Evolutionary conservation across 345 rosid species (phyloP), one percentile per base, ranked within the genome.

Genomic region (Populus ilicifolia): DNA sequence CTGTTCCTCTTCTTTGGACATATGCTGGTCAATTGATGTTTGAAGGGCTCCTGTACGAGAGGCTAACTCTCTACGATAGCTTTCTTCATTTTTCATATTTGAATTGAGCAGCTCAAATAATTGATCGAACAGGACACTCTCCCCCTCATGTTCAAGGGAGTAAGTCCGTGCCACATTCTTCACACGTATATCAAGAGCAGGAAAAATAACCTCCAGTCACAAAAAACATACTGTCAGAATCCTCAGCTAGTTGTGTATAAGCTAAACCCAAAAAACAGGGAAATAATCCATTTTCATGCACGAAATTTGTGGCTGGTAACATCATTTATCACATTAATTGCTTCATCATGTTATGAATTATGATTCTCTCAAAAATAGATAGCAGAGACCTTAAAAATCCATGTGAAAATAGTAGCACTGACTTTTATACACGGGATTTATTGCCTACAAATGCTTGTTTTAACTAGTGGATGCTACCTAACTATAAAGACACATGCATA

Each of bases 1-100:
- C 96, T 94, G 98, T 17, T 85, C 89, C 80, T 94, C 98, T 90
- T 94, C 98, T 87, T 94, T 94, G 69, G 89, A 88, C 98, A 94
- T 89, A 80, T 94, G 98, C 77, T 92, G 97, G 75, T 83, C 88
- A 79, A 94, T 89, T 4, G 94, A 92, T 79, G 95, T 89, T 78
- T 83, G 93, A 78, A 94, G 94, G 52, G 97, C 97, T 79, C 96
- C 87, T 43, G 94, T 91, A 74, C 97, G 77, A 75, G 93, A 86
- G 67, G 95, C 93, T 78, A 92, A 81, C 85, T 94, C 91, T 79
- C 96, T 87, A 73, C 93, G 77, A 25, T 85, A 86, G 83, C 75
- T 87, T 75, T 90, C 96, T 77, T 86, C 88, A 64, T 85, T 84
- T 76, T 82, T 85, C 81, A 83, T 83, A 54, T 86, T 85, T 38